Conservation (phyloP, 2,329 filamentous ascomycete genomes). For the Ophiostoma sp. region DNA sequence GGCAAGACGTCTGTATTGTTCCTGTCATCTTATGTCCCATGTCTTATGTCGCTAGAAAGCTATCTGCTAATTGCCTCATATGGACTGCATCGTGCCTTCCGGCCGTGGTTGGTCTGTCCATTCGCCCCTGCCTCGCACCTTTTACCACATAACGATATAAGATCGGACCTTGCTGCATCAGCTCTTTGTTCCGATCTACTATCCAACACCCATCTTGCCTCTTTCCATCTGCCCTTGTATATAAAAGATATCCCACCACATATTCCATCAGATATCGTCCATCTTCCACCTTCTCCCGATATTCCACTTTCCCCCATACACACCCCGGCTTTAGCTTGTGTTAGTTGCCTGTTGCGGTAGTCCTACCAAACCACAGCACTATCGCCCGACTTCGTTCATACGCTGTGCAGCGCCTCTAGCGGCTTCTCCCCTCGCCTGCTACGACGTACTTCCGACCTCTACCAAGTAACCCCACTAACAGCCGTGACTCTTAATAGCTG, state of each 20-base stretch:
- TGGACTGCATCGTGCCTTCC: constrained; percentile 16
- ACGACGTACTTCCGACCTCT: neutral
- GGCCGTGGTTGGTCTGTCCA: neutral
- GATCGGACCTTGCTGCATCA: neutral
- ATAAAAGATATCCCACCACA: neutral
- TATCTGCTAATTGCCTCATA: constrained; percentile 22
- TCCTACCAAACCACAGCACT: neutral
- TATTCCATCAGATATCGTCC: neutral
- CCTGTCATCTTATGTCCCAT: neutral
- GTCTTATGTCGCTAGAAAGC: neutral
- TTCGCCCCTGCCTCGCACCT: neutral
- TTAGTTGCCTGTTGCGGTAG: constrained; percentile 21
- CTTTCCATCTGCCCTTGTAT: neutral
- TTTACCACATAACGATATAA: neutral
- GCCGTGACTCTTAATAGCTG: constrained; percentile 18
- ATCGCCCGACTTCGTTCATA: constrained; percentile 8
- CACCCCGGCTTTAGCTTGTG: constrained; percentile 14
- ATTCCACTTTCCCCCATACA: constrained; percentile 9
- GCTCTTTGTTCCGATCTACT: neutral
- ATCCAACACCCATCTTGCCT: neutral
- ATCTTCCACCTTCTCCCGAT: constrained; percentile 9
- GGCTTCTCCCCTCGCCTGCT: neutral
- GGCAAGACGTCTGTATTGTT: neutral
- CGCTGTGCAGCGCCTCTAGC: constrained; percentile 12
- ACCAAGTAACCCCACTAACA: constrained; percentile 17